Base-by-base conservation (phyloP, 2,329 filamentous ascomycete species). In the Cadophora gregata region DNA sequence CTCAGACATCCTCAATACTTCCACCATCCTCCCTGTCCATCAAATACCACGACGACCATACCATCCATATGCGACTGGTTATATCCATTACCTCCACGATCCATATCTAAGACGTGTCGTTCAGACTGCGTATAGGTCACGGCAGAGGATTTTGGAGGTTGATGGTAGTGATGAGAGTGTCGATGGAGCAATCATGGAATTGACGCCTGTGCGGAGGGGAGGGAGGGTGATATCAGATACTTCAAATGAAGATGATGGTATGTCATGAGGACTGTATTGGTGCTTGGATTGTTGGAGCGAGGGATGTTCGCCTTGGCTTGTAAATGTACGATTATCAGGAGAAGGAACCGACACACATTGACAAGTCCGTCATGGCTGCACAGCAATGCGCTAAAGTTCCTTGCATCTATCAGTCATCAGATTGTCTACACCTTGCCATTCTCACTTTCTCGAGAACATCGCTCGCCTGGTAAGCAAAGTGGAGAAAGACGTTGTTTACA, bases 11-110 rank as follows among this genome's bases (percentile, higher is more conserved):
- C 27, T 31, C 14, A 24, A 10, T 16, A 4, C 56, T 10, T 3
- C 36, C 24, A 27, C 56, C 4, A n/a, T 47, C 16, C 56, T 59
- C 19, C 56, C 56, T 59, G 24, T 47, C 19, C 27, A 59, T n/a
- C 36, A 38, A 2, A 45, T 59, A 27, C 42, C 56, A 24, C 36
- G 56, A 29, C 56, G 56, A 45, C 9, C 56, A n/a, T 59, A 59
- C 36, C 36, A 59, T 47, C 56, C 56, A 1, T 59, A 59, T 27
- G 14, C 56, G 3, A 59, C 56, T 29, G 56, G 56, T 0, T 59
- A 47, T 29, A 33, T 47, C 8, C 21, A 48, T 16, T 45, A 45
- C 27, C 56, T 59, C 36, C 36, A 36, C 19, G 25, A 45, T 31
- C 56, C 36, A 4, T 45, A 29, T 12, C 2, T 47, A n/a, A 21